phyloP scores from a whole-genome alignment of 192 early-diverging fungal genomes.

The Umbelopsis sp. region DNA sequence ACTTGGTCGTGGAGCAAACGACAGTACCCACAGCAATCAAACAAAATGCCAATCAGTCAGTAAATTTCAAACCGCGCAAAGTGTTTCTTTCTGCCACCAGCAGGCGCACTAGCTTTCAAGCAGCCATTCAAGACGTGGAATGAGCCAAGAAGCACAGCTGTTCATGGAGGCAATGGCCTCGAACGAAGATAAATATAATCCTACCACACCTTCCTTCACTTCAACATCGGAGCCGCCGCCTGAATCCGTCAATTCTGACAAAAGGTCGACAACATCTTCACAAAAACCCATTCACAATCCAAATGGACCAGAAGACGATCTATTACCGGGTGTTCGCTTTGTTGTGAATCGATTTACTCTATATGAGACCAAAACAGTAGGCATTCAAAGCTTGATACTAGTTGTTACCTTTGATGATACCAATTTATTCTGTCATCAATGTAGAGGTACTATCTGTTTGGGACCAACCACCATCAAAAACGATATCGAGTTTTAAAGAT shows the following conservation, averaged over 20 bases:
- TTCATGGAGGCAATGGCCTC: constrained; percentile 26
- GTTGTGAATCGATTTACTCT: constrained; percentile 76
- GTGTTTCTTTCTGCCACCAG: neutral
- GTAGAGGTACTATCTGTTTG: constrained; percentile 82
- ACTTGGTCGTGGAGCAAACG: too few relatives aligned
- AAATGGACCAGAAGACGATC: neutral
- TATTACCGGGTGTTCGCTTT: constrained; percentile 32
- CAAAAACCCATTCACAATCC: neutral
- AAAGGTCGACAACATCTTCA: neutral
- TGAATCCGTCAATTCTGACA: neutral
- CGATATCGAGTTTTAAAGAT: constrained; percentile 86
- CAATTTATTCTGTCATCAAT: neutral
- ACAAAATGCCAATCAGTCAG: too few relatives aligned
- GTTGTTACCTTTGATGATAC: neutral
- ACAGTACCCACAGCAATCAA: too few relatives aligned
- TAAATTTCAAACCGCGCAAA: neutral
- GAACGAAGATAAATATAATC: constrained; percentile 17
- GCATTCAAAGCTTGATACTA: neutral
- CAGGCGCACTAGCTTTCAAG: neutral
- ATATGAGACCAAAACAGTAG: constrained; percentile 86
- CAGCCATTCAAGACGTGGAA: neutral
- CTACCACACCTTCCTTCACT: neutral
- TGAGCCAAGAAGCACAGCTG: constrained; percentile 35
- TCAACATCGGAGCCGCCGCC: constrained; percentile 12
- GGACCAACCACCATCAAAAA: constrained; percentile 75